These are phyloP conservation scores for Xylaria sp. DNA, from an alignment of 2,329 filamentous ascomycete genomes.

Conservation along the genomic window DNA sequence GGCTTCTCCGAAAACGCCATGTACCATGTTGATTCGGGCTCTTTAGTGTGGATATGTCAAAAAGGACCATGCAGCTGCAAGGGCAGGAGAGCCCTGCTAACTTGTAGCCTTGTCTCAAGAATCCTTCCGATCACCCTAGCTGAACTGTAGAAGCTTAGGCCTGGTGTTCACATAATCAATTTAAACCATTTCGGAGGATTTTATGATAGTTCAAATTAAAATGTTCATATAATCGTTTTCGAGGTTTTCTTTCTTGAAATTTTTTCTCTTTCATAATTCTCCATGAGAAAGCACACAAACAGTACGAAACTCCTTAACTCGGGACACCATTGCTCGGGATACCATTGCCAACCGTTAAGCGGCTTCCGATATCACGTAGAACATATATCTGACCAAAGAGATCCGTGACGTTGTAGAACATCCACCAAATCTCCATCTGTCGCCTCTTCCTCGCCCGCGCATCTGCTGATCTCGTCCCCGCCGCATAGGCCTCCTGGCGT, in stretches of 20 bases:
- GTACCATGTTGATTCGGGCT: neutral
- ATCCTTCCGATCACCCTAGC: neutral
- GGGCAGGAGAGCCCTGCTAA: neutral
- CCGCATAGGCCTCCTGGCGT: neutral
- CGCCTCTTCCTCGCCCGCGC: conserved; percentile 6
- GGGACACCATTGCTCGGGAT: neutral
- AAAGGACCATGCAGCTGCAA: conserved; percentile 8
- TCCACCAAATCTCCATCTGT: conserved; percentile 27
- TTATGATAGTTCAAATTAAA: neutral
- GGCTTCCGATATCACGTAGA: conserved; percentile 30
- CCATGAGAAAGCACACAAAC: neutral
- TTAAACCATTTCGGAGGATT: neutral
- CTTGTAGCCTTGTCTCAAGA: neutral
- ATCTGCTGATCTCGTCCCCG: conserved; percentile 3
- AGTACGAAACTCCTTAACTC: neutral
- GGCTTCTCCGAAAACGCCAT: neutral
- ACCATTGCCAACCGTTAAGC: conserved; percentile 12
- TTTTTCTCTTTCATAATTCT: no score
- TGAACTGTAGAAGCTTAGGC: neutral
- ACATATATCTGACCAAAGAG: conserved; percentile 36
- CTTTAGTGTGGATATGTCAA: neutral
- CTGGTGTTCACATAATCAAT: neutral
- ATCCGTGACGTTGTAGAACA: conserved; percentile 36
- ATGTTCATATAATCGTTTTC: neutral
- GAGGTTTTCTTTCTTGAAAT: no score